A percentile compares a stretch with the other conserved stretches of the same genome.
Conservation (phyloP, 2,329 filamentous ascomycete genomes). For the Penicillium sp. region DNA sequence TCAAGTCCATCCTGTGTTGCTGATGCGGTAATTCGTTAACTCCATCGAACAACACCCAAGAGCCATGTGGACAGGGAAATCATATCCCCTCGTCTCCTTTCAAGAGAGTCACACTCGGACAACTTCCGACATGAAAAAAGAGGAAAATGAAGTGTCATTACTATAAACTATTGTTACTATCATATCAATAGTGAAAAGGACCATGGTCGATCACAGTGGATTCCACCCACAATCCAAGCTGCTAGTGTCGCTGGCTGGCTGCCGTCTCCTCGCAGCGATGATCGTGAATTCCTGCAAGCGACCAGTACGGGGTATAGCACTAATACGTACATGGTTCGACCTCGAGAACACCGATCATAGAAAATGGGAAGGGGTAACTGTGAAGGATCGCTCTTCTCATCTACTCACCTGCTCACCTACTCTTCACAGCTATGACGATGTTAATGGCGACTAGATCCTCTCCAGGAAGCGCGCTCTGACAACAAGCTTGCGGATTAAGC, state of each 20-base stretch:
- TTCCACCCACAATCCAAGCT: slow-evolving; percentile 22
- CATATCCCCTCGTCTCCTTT: neutral
- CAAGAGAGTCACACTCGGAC: slow-evolving; percentile 12
- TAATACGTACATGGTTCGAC: neutral
- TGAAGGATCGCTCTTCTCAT: neutral
- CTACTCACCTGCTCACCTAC: neutral
- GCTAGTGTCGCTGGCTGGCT: slow-evolving; percentile 9
- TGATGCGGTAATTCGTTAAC: slow-evolving; percentile 1
- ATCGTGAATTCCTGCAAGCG: slow-evolving; percentile 7
- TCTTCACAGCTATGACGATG: neutral
- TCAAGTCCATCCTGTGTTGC: slow-evolving; percentile 2
- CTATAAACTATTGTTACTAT: neutral
- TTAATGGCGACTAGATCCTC: neutral
- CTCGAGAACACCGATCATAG: neutral
- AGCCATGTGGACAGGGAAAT: neutral
- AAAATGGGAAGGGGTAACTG: slow-evolving; percentile 1
- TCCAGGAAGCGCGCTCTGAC: neutral
- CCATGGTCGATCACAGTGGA: slow-evolving; percentile 17
- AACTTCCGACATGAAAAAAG: slow-evolving; percentile 12
- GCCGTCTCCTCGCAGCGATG: slow-evolving; percentile 11
- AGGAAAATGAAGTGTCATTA: neutral
- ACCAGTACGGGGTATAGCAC: neutral
- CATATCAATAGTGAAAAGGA: neutral
- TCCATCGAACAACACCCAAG: slow-evolving; percentile 2
- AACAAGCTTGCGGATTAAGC: neutral